Conservation (phyloP, 2,329 filamentous ascomycete genomes). For the Paecilomyces dactylethromorphus region DNA sequence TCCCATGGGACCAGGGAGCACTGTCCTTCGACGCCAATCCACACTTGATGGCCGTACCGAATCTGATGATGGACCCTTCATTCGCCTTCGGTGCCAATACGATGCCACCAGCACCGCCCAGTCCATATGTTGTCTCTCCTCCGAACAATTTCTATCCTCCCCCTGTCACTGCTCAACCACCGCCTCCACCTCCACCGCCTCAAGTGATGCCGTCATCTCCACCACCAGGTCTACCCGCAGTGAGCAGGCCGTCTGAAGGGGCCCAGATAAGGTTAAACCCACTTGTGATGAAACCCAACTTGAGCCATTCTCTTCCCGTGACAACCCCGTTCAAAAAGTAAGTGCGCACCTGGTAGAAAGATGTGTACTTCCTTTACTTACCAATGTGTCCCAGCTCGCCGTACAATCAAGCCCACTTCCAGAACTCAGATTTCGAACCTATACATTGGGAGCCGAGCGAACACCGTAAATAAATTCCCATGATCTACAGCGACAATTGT, state of each 20-base stretch:
- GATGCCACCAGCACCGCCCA: conserved; percentile 22
- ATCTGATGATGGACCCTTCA: conserved; percentile 30
- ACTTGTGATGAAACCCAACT: conserved; percentile 32
- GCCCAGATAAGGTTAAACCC: conserved; percentile 37
- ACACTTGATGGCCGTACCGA: conserved; percentile 35
- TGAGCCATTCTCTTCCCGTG: conserved; percentile 34
- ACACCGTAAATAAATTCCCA: conserved; percentile 19
- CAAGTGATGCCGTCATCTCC: conserved; percentile 20
- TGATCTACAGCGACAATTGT: not conserved
- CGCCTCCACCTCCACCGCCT: conserved; percentile 19
- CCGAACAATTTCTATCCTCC: conserved; percentile 27
- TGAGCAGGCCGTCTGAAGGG: conserved; percentile 27
- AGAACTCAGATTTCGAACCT: conserved; percentile 40
- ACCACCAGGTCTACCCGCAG: conserved; percentile 19
- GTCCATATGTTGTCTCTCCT: conserved; percentile 23
- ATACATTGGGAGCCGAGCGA: conserved; percentile 39
- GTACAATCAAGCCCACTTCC: conserved; percentile 41
- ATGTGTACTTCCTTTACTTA: conserved; percentile 1
- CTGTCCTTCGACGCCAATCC: conserved; percentile 34
- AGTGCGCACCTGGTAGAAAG: conserved; percentile 6
- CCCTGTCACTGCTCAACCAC: conserved; percentile 12
- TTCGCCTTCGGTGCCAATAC: conserved; percentile 22
- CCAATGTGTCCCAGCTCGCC: conserved; percentile 26
- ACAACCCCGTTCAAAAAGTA: conserved; percentile 38
- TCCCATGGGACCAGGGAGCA: conserved; percentile 29